These are phyloP conservation scores for Apiospora malaysiana DNA, from an alignment of 2,329 filamentous ascomycete genomes.

Conservation along the genomic window DNA sequence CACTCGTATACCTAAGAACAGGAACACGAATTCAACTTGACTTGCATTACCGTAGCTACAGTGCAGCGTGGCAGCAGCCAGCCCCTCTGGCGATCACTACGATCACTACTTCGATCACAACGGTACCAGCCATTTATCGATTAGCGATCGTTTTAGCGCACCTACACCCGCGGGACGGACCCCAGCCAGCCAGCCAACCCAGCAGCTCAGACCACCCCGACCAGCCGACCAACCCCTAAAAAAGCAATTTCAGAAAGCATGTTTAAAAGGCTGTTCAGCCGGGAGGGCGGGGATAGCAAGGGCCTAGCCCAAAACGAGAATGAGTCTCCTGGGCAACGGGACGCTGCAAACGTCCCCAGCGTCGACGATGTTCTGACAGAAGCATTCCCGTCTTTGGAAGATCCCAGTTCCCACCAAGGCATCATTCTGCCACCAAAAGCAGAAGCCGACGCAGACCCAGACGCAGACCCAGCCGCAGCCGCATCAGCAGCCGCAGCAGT, in stretches of 20 bases:
- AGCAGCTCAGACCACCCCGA: not conserved
- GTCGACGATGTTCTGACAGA: constrained; percentile 33
- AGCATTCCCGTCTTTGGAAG: constrained; percentile 23
- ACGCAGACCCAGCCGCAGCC: no score
- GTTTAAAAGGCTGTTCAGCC: constrained; percentile 10
- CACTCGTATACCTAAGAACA: no score
- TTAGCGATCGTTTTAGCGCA: constrained; percentile 17
- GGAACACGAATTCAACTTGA: not conserved
- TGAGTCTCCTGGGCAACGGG: constrained; percentile 12
- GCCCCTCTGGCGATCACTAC: constrained; percentile 16
- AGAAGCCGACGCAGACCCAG: no score
- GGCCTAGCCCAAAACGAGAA: constrained; percentile 1
- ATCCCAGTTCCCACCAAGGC: no score
- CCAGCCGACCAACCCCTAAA: not conserved
- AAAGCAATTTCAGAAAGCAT: constrained; percentile 8
- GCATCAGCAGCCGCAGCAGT: not conserved
- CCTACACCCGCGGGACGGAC: constrained; percentile 6
- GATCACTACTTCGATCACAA: not conserved
- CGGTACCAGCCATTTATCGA: not conserved
- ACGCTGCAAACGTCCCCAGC: constrained; percentile 15
- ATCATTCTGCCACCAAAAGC: no score
- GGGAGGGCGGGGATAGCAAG: constrained; percentile 13
- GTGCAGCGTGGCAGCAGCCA: not conserved
- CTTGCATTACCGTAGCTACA: not conserved
- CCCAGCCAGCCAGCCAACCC: not conserved